Base-by-base conservation (phyloP, 805 yeast species). In the Cephaloascus fragrans region DNA sequence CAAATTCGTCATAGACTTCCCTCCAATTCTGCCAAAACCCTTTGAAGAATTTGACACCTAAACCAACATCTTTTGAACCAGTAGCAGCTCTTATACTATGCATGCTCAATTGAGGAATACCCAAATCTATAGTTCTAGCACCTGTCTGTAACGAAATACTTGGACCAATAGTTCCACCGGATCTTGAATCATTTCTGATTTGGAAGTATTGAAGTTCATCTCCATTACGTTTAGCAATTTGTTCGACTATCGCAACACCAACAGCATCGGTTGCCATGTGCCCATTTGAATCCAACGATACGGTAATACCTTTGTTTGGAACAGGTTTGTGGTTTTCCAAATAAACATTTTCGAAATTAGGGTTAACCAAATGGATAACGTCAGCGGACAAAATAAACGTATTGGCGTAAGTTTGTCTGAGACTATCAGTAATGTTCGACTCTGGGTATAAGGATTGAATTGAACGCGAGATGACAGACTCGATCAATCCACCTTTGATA, bases 81-180 rank as follows among this genome's bases (percentile, higher is more conserved):
- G 80, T 71, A 12, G 88, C 72, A 19, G 93, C 94, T 50, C 95
- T 72, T 48, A 85, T 81, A 33, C 87, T 79, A 60, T 85, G 95
- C 95, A 85, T 85, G 2, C 90, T 74, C 49, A 83, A 67, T 60
- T 85, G 94, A 2, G 94, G 78, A 48, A 85, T 80, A 40, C 95
- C 95, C 42, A 84, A 58, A 50, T 85, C 95, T 40, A 83, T 74
- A 34, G 90, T 81, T 51, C 85, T 68, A 3, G 84, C 83, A 40
- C 87, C 87, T 1, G 85, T 77, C 45, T 70, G 74, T 32, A 73
- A 59, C 14, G 84, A 64, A 39, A 80, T 63, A 9, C 72, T 67
- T 18, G 86, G 95, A 0, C 96, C 96, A 53, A 87, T 84, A 19
- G 95, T 85, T 32, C 94, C 94, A 26, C 96, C 96, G 1, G 88